Evolutionary conservation across 495 filamentous ascomycete species (phyloP), one percentile per base, ranked within the genome.

Genomic region (Chaetomidium leptoderma): DNA sequence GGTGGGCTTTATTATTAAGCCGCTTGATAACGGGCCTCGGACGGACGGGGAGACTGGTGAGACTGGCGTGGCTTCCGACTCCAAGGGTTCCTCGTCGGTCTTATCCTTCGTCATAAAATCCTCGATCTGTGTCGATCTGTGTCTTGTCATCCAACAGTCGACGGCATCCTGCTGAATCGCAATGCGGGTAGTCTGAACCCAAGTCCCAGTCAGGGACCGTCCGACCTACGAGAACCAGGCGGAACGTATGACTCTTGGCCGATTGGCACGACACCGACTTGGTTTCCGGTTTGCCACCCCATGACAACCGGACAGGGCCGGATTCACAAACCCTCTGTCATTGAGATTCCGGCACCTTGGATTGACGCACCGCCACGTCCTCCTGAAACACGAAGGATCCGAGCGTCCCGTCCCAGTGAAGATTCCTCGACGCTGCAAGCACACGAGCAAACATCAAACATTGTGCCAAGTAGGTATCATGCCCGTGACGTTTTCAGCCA

Each of bases 331-430:
- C n/a, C n/a, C n/a, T n/a, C n/a, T n/a, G n/a, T n/a, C n/a, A n/a
- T n/a, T n/a, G n/a, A n/a, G n/a, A n/a, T n/a, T 17, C 36, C 2
- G 13, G 35, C 13, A 37, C 11, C 14, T n/a, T 6, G 6, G 39
- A 49, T 4, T 9, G 13, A 24, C 32, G 32, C 48, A 51, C 6
- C 21, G 24, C 35, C 35, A 24, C 23, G 36, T 19, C n/a, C 14
- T 30, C n/a, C 36, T 53, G 50, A 53, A 53, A 53, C 50, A 42
- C 24, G 36, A 40, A 19, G 21, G 50, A 21, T 30, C 37, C 16
- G 49, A 36, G 33, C 24, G 24, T 24, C 11, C 36, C 24, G 24
- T 24, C 11, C 36, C 23, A 27, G 30, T 40, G 6, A 11, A 16
- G 7, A 39, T 29, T 50, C 8, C 24, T 53, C n/a, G n/a, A 14